Evolutionary conservation across 1,284 basidiomycete species (phyloP).

Genomic region (Apiotrichum sp.): DNA sequence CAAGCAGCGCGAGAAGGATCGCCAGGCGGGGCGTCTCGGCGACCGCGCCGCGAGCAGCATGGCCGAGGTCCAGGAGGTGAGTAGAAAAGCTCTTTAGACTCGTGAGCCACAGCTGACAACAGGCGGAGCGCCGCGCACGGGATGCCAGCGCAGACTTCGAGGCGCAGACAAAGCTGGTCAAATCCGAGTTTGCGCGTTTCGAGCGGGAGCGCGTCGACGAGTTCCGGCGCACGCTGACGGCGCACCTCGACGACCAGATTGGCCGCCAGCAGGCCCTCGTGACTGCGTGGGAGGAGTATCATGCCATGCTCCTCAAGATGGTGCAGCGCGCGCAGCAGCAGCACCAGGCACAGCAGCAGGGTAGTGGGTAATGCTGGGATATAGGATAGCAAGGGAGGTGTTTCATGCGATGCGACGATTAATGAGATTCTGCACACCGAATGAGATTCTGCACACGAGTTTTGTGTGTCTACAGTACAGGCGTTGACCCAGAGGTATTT

Average conservation of each 20-base stretch:
- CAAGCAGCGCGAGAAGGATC: constrained; percentile 70
- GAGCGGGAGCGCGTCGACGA: constrained; percentile 81
- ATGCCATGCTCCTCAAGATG: constrained; percentile 33
- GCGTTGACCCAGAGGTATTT: no score
- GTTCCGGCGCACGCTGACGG: constrained; percentile 39
- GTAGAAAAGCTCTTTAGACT: constrained; percentile 18
- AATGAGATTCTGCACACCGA: no score
- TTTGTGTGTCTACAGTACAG: no score
- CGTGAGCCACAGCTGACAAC: constrained; percentile 1
- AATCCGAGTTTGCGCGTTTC: constrained; percentile 85
- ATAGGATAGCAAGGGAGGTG: no score
- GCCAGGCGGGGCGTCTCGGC: constrained; percentile 55
- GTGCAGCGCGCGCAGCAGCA: constrained; percentile 32
- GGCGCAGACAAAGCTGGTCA: constrained; percentile 75
- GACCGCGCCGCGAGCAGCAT: constrained; percentile 48
- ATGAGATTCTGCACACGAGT: no score
- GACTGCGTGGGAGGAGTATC: constrained; percentile 41
- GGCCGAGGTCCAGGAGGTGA: constrained; percentile 69
- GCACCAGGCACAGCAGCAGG: constrained; percentile 2
- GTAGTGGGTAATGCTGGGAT: no score
- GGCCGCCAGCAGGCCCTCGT: constrained; percentile 37
- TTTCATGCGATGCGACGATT: no score
- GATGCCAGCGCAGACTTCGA: constrained; percentile 84
- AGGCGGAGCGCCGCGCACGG: constrained; percentile 76
- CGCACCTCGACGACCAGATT: constrained; percentile 39